Conservation (phyloP, 768 basidiomycete species). For the Strobilomyces dryophilus region DNA sequence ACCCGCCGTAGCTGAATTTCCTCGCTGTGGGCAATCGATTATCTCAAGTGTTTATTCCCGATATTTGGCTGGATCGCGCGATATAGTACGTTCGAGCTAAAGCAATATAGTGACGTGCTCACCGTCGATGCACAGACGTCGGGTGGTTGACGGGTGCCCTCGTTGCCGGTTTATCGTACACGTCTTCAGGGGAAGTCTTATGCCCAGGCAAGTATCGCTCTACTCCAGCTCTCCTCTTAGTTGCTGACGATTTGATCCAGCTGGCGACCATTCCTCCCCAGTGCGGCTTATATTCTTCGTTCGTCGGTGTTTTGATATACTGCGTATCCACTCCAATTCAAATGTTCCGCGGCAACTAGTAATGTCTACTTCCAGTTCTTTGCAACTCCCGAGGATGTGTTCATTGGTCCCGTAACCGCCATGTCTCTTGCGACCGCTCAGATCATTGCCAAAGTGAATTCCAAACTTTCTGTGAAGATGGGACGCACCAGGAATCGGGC, state of each 20-base stretch:
- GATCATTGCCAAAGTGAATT: conserved; percentile 66
- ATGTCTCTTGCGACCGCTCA: conserved; percentile 89
- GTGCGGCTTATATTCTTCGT: conserved; percentile 93
- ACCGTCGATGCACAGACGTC: conserved; percentile 19
- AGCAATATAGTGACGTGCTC: no score
- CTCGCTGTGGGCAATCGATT: conserved; percentile 47
- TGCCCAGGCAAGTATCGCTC: conserved; percentile 47
- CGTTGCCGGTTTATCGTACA: conserved; percentile 94
- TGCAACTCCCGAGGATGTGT: conserved; percentile 96
- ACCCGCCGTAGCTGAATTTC: no score
- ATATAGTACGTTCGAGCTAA: conserved; percentile 53
- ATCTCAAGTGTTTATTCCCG: conserved; percentile 76
- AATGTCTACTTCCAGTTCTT: conserved; percentile 83
- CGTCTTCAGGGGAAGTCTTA: conserved; percentile 96
- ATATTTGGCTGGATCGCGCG: conserved; percentile 81
- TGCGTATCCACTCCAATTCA: conserved; percentile 47
- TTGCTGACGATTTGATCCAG: conserved; percentile 34
- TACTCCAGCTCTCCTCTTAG: background rate
- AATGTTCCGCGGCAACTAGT: background rate
- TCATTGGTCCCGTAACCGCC: conserved; percentile 98
- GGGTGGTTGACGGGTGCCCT: conserved; percentile 85
- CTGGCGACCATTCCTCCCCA: conserved; percentile 79
- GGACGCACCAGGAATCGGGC: conserved; percentile 73
- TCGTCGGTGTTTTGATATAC: conserved; percentile 82
- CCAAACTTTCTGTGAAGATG: conserved; percentile 53